Evolutionary conservation across 192 early-diverging fungal species (phyloP).

Genomic region (Coemansia sp.): DNA sequence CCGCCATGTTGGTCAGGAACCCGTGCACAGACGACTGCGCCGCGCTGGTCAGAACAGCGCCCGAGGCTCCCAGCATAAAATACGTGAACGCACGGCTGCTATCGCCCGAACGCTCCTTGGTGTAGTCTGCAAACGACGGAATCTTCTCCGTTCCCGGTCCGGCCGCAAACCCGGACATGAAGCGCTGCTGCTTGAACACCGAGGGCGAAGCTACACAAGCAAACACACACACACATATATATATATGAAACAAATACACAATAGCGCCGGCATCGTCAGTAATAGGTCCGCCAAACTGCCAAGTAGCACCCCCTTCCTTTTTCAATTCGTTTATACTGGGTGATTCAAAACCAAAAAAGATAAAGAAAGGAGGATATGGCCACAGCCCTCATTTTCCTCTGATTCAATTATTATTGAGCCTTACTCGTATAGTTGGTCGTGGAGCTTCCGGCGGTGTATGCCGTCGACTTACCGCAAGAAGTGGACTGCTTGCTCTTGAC

Average conservation of each 20-base stretch:
- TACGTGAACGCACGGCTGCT: constrained; percentile 82
- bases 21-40: constrained; percentile 85
- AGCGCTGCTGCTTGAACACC: constrained; percentile 50
- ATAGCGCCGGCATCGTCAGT: neutral
- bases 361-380: neutral
- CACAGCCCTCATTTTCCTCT: neutral
- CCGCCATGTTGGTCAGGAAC: constrained; percentile 79
- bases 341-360: neutral
- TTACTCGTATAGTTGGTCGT: constrained; percentile 46
- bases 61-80: constrained; percentile 90
- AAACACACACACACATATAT: no score
- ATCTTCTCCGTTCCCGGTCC: constrained; percentile 62
- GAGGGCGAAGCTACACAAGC: constrained; percentile 25
- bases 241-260: neutral
- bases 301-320: no score
- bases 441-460: constrained; percentile 24
- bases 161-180: constrained; percentile 55
- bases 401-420: constrained; percentile 8
- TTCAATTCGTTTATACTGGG: no score
- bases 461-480: constrained; percentile 35
- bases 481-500: constrained; percentile 27
- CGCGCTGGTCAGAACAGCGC: constrained; percentile 73
- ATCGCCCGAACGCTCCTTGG: constrained; percentile 61
- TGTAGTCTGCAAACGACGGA: constrained; percentile 77
- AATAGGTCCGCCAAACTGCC: no score